phyloP scores from a whole-genome alignment of 1,139 yeast genomes.

The Ashbya aceris region DNA sequence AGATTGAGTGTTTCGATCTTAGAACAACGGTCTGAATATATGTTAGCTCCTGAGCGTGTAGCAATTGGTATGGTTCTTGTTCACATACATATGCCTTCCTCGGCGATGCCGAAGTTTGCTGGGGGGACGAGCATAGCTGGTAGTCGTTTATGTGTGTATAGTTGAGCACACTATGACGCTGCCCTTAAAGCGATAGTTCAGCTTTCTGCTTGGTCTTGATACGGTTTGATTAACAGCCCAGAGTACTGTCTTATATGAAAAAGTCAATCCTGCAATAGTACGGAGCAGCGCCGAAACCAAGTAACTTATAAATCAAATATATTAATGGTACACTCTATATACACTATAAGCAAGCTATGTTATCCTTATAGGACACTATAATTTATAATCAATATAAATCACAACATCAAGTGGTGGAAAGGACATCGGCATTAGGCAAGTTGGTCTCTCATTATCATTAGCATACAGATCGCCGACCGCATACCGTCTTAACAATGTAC shows the following conservation, averaged over 20 bases:
- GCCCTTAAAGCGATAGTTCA: too few species aligned
- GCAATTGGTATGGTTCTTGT: not conserved
- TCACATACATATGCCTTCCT: slow-evolving; percentile 48
- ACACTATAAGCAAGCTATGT: slow-evolving; percentile 4
- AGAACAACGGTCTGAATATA: slow-evolving; percentile 39
- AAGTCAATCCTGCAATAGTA: too few species aligned
- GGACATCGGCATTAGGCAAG: not conserved
- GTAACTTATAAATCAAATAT: slow-evolving; percentile 1
- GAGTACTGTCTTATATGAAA: too few species aligned
- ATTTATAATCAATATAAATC: slow-evolving; percentile 11
- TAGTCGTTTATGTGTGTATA: not conserved
- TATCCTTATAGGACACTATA: slow-evolving; percentile 4
- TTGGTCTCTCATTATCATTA: not conserved
- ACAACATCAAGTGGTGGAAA: slow-evolving; percentile 1
- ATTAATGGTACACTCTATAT: slow-evolving; percentile 7
- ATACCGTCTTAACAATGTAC: slow-evolving; percentile 1
- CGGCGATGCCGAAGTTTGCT: slow-evolving; percentile 69
- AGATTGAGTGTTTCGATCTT: slow-evolving; percentile 33
- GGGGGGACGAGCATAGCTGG: slow-evolving; percentile 64
- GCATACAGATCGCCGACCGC: not conserved
- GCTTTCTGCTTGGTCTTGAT: too few species aligned
- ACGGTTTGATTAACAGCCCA: too few species aligned
- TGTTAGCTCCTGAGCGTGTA: slow-evolving; percentile 38
- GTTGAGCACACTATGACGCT: too few species aligned
- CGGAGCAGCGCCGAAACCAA: too few species aligned